Evolutionary conservation across 1,139 yeast species (phyloP), one percentile per base, ranked within the genome.

Genomic region (Nakaseomyces sp.): DNA sequence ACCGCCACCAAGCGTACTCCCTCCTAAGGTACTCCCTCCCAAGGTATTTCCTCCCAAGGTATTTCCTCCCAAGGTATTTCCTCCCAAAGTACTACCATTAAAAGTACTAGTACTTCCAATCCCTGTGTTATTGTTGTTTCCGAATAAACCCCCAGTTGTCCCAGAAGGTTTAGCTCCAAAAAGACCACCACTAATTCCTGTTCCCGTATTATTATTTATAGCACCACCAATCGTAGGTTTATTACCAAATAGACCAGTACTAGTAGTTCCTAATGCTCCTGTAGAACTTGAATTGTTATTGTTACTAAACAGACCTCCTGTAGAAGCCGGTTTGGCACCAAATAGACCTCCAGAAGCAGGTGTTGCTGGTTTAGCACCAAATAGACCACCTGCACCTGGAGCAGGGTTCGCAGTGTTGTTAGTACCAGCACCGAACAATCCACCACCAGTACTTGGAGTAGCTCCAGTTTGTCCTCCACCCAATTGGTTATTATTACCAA

Each of bases 191-290:
- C 49, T 42, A 19, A 50, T 28, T 19, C 56, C 47, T 37, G 49
- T 52, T n/a, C 36, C 36, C 7, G 36, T 32, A 5, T 17, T 30
- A 3, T 30, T 30, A 12, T 17, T 38, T n/a, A 17, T 20, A 9
- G 38, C 28, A 7, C 38, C 38, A 13, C 19, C 38, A 9, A 54
- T 44, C 8, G 46, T 47, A 39, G 48, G 59, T 43, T 56, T 63
- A 43, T 51, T 56, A 1, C 73, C 73, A 58, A 68, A 69, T 19
- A 66, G 53, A 7, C 45, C 37, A 7, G 71, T 70, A 7, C 53
- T 52, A 15, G 31, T 13, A 16, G 39, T 13, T 16, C 52, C 49
- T 19, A 47, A 26, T n/a, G 49, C 22, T n/a, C 49, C 46, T 2
- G 51, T 35, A 2, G 45, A 30, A 7, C 44, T 37, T 1, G 45